These are phyloP conservation scores for Alloteropsis semialata DNA, from an alignment of 176 grass and related monocot species.

Conservation along the genomic window DNA sequence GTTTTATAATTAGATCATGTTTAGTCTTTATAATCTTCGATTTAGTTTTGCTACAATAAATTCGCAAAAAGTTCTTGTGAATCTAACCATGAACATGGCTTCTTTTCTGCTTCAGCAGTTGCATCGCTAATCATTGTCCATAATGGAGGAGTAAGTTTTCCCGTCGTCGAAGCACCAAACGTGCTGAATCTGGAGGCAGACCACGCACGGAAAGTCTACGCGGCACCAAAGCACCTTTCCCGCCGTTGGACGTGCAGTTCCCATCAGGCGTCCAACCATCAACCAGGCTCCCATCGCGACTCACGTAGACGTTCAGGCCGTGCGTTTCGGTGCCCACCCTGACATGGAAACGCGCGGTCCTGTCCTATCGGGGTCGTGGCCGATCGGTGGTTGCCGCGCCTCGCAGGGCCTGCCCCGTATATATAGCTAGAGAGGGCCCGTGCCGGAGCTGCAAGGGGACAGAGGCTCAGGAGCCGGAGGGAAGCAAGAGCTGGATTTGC, in stretches of 20 bases:
- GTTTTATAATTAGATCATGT: no score
- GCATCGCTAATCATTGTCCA: neutral
- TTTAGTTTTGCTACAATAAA: no score
- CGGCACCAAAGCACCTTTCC: neutral
- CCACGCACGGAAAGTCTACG: neutral
- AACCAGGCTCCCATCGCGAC: neutral
- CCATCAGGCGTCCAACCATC: neutral
- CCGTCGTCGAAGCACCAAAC: neutral
- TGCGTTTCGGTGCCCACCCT: neutral
- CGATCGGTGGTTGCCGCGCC: neutral
- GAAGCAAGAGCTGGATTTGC: neutral
- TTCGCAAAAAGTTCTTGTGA: no score
- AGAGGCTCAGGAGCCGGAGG: neutral
- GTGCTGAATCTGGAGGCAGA: neutral
- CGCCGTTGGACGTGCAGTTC: neutral
- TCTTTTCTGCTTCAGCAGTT: neutral
- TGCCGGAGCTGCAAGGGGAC: neutral
- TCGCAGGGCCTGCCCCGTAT: neutral
- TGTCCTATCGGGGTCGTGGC: neutral
- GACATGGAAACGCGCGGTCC: neutral
- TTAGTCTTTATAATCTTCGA: no score
- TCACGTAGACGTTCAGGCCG: neutral
- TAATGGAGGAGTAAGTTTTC: neutral
- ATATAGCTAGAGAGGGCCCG: constrained; percentile 14
- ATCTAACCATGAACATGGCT: no score